A percentile compares a stretch with the other conserved stretches of the same genome.
Evolutionary conservation across 2,329 filamentous ascomycete species (phyloP).

Genomic region (Ophiostoma angusticollis): DNA sequence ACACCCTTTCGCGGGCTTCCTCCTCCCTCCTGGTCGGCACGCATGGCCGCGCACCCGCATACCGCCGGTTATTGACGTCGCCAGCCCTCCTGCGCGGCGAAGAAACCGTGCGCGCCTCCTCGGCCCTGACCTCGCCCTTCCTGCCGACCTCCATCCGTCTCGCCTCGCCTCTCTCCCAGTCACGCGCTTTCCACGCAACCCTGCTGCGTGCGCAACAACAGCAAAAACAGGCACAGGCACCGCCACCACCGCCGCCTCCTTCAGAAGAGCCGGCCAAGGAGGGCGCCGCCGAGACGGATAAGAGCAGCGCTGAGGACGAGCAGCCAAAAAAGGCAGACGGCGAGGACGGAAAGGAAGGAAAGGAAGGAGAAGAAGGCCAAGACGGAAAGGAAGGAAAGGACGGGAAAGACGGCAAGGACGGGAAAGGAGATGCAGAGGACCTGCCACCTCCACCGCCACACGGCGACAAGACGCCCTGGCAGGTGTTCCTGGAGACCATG

Average conservation of each 20-base stretch:
- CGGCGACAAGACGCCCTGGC: slow-evolving; percentile 96
- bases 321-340: slow-evolving; percentile 31
- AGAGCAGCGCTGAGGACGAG: slow-evolving; percentile 23
- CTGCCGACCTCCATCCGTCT: slow-evolving; percentile 27
- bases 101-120: slow-evolving; percentile 14
- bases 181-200: slow-evolving; percentile 25
- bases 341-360: slow-evolving; percentile 32
- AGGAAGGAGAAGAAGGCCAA: slow-evolving; percentile 33
- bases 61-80: slow-evolving; percentile 31
- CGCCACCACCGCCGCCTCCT: slow-evolving; percentile 4
- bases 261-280: slow-evolving; percentile 17
- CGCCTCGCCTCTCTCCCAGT: slow-evolving; percentile 15
- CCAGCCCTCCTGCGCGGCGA: slow-evolving; percentile 5
- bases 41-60: slow-evolving; percentile 32
- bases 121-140: slow-evolving; percentile 33
- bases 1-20: slow-evolving; percentile 28
- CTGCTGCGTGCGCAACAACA: slow-evolving; percentile 18
- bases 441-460: slow-evolving; percentile 83
- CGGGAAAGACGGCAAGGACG: slow-evolving; percentile 42
- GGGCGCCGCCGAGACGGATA: slow-evolving; percentile 16
- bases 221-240: slow-evolving; percentile 20
- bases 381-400: slow-evolving; percentile 34
- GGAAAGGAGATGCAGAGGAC: slow-evolving; percentile 44
- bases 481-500: slow-evolving; percentile 97
- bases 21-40: slow-evolving; percentile 24